A percentile compares a stretch with the other conserved stretches of the same genome.
Conservation (phyloP, 2,329 filamentous ascomycete species). For the Colletotrichum echinochloae region DNA sequence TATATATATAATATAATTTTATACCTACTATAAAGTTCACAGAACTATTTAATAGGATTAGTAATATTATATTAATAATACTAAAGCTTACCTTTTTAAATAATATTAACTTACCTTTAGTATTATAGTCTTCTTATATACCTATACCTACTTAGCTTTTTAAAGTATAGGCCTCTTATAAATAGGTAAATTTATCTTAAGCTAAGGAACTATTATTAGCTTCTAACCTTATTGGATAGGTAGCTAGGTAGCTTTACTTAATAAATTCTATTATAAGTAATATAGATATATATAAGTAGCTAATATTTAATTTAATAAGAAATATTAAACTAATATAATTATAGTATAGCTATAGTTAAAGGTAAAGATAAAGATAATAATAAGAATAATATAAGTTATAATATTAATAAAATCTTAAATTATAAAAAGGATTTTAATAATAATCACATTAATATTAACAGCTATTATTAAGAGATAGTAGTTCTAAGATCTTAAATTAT, state of each 20-base stretch:
- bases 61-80: too few species aligned
- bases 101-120: neutral
- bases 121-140: neutral
- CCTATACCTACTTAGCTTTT: neutral
- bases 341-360: neutral
- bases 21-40: neutral
- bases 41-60: neutral
- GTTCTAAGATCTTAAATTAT: neutral
- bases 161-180: neutral
- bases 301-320: neutral
- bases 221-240: neutral
- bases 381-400: neutral
- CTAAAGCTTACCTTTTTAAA: neutral
- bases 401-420: neutral
- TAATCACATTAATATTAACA: neutral
- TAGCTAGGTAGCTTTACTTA: neutral
- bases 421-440: neutral
- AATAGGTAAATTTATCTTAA: neutral
- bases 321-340: neutral
- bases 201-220: neutral
- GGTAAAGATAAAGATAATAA: neutral
- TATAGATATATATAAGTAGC: neutral
- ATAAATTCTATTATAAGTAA: neutral
- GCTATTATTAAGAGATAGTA: neutral
- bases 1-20: neutral